Conservation (phyloP, 257 asterid species). For the Ilex asprella region DNA sequence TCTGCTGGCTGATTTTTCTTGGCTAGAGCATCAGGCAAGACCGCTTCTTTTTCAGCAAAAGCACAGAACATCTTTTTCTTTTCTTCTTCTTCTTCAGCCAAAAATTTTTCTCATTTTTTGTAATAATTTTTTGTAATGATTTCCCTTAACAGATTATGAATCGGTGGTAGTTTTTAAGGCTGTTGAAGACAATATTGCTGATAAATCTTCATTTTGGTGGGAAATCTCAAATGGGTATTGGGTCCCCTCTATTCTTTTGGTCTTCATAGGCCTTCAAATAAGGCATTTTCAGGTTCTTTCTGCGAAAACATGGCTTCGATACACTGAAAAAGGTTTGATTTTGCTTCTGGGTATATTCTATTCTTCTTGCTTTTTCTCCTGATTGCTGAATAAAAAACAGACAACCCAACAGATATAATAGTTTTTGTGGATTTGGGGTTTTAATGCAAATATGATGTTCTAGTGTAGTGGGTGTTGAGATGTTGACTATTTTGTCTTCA, state of each 20-base stretch:
- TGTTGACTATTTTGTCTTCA: no score
- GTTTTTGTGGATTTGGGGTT: constrained; percentile 8
- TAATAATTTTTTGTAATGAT: constrained; percentile 31
- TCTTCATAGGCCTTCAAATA: constrained; percentile 11
- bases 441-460: no score
- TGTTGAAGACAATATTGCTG: constrained; percentile 11
- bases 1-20: no score
- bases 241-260: constrained; percentile 13
- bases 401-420: constrained; percentile 9
- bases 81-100: no score
- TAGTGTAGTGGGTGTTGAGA: no score
- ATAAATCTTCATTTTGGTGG: constrained; percentile 1
- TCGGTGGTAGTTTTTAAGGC: neutral
- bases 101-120: no score
- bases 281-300: constrained; percentile 7
- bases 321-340: constrained; percentile 19
- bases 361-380: constrained; percentile 9
- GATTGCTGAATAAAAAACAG: constrained; percentile 16
- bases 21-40: no score
- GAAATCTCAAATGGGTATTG: constrained; percentile 3
- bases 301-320: constrained; percentile 3
- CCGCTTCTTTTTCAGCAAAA: no score
- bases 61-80: no score
- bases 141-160: constrained; percentile 1
- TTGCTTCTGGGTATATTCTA: constrained; percentile 25